Conservation (phyloP, 345 rosid species). For the Citrus sp. region DNA sequence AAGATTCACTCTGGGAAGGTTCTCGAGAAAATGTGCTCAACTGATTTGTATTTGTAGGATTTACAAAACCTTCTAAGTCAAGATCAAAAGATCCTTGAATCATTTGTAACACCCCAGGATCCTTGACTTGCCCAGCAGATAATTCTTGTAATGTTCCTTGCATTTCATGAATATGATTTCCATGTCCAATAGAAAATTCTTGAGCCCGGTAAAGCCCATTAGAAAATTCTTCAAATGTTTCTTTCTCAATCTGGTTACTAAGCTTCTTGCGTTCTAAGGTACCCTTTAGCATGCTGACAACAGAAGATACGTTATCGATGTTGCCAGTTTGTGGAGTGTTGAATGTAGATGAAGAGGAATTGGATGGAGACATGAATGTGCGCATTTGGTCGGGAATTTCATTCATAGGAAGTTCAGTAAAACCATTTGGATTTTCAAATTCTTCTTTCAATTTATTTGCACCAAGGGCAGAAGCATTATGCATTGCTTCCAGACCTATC, state of each 20-base stretch:
- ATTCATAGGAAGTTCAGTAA: slow-evolving; percentile 23
- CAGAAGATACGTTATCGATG: slow-evolving; percentile 52
- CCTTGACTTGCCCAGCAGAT: slow-evolving; percentile 26
- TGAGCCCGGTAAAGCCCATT: slow-evolving; percentile 31
- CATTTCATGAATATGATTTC: slow-evolving; percentile 27
- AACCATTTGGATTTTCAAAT: slow-evolving; percentile 31
- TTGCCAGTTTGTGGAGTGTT: slow-evolving; percentile 33
- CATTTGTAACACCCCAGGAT: slow-evolving; percentile 18
- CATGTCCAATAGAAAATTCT: slow-evolving; percentile 22
- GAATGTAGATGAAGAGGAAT: slow-evolving; percentile 54
- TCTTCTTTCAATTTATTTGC: slow-evolving; percentile 37
- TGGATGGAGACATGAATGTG: slow-evolving; percentile 46
- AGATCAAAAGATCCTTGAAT: slow-evolving; percentile 34
- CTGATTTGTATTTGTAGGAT: slow-evolving; percentile 37
- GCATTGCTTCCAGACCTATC: slow-evolving; percentile 34
- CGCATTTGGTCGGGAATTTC: slow-evolving; percentile 40
- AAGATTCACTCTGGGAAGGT: slow-evolving; percentile 67
- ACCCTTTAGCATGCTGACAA: slow-evolving; percentile 70
- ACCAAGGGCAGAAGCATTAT: slow-evolving; percentile 24
- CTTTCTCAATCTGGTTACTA: slow-evolving; percentile 38
- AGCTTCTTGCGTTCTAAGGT: slow-evolving; percentile 58
- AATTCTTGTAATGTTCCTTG: slow-evolving; percentile 27
- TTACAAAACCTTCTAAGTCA: slow-evolving; percentile 48
- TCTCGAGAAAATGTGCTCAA: slow-evolving; percentile 43
- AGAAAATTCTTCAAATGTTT: slow-evolving; percentile 33